phyloP scores from a whole-genome alignment of 441 rosid genomes.

The Dalechampia spathulata region DNA sequence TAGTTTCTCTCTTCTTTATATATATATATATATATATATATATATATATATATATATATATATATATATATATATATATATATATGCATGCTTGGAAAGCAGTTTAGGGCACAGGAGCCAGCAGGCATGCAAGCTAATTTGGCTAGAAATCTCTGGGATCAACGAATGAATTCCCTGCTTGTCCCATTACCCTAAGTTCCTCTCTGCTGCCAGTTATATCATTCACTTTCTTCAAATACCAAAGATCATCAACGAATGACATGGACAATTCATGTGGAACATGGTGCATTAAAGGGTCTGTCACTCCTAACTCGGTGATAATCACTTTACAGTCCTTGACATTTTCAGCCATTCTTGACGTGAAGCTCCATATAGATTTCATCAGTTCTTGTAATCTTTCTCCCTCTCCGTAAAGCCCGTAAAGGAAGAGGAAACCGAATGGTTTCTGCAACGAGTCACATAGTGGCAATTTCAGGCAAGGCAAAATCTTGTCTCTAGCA shows the following conservation, averaged over 20 bases:
- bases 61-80: no score
- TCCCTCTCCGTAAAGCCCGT: constrained; percentile 45
- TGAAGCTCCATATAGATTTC: constrained; percentile 35
- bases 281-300: constrained; percentile 38
- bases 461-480: constrained; percentile 32
- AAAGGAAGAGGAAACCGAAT: constrained; percentile 41
- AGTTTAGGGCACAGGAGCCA: not conserved
- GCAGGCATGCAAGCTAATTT: not conserved
- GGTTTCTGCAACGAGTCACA: constrained; percentile 25
- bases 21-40: no score
- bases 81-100: no score
- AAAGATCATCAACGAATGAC: constrained; percentile 37
- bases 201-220: constrained; percentile 6
- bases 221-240: constrained; percentile 45
- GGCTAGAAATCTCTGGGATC: constrained; percentile 53
- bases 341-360: constrained; percentile 33
- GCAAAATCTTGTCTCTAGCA: constrained; percentile 32
- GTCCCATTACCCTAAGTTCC: constrained; percentile 15
- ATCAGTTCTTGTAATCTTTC: constrained; percentile 38
- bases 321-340: constrained; percentile 35
- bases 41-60: no score
- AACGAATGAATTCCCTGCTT: constrained; percentile 41
- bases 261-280: constrained; percentile 26
- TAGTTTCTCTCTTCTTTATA: no score
- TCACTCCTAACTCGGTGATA: constrained; percentile 31